Conservation (phyloP, 2,329 filamentous ascomycete genomes). For the Dactylella cylindrospora region DNA sequence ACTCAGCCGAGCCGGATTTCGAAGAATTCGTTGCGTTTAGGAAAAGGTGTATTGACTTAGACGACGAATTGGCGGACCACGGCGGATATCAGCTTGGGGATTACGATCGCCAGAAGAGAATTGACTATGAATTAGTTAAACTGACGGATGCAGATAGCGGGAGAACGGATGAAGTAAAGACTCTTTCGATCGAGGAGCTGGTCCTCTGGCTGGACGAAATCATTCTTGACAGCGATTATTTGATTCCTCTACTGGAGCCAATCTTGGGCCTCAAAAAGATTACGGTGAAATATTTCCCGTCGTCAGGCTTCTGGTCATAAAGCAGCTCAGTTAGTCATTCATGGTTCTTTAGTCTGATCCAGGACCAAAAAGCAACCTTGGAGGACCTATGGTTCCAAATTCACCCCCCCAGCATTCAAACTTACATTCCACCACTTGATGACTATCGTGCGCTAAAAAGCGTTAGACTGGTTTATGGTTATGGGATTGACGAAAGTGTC, state of each 20-base stretch:
- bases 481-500: neutral
- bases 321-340: no score
- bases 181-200: neutral
- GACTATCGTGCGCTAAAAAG: constrained; percentile 5
- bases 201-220: constrained; percentile 12
- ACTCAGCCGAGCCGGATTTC: constrained; percentile 1
- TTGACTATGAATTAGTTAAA: neutral
- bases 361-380: neutral
- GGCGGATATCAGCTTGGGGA: constrained; percentile 2
- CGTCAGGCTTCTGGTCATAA: neutral
- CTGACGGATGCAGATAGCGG: neutral
- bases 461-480: constrained; percentile 8
- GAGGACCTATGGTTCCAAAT: constrained; percentile 1
- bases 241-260: neutral
- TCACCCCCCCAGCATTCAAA: neutral
- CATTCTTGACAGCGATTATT: neutral
- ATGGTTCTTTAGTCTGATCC: no score
- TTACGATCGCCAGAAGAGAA: neutral
- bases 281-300: constrained; percentile 4
- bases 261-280: constrained; percentile 1
- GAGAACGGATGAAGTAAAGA: neutral
- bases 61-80: no score
- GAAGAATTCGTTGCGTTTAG: neutral
- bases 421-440: neutral
- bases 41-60: neutral